A percentile compares a stretch with the other conserved stretches of the same genome.
Evolutionary conservation across 176 grass and related monocot species (phyloP).

Genomic region (Aegilops longissima): DNA sequence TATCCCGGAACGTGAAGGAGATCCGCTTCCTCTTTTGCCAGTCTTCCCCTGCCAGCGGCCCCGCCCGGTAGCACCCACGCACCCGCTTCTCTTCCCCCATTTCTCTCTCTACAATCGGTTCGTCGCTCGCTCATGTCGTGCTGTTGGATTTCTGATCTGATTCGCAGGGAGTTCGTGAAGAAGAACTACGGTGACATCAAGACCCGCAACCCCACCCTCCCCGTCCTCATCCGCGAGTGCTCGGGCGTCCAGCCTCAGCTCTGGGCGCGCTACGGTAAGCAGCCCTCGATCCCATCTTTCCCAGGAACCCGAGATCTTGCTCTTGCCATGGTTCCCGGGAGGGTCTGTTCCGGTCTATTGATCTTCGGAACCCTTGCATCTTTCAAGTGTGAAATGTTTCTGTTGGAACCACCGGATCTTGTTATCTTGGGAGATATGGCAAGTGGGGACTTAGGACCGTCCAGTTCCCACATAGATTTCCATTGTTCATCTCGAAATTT

Average conservation of each 20-base stretch:
- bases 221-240: conserved; percentile 96
- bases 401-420: neutral
- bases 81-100: neutral
- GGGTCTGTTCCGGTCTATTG: neutral
- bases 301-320: neutral
- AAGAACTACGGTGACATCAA: conserved; percentile 95
- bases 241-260: conserved; percentile 83
- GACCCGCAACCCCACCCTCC: conserved; percentile 71
- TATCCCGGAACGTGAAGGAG: conserved; percentile 81
- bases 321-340: neutral
- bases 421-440: neutral
- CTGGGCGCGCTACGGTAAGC: conserved; percentile 88
- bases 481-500: neutral
- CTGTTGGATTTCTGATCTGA: neutral
- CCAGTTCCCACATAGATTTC: neutral
- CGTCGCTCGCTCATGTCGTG: neutral
- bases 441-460: neutral
- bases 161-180: conserved; percentile 83
- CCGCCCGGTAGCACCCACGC: conserved; percentile 43
- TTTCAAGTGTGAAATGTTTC: conserved; percentile 1
- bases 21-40: conserved; percentile 90
- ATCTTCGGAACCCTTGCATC: neutral
- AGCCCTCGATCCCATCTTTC: neutral
- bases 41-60: conserved; percentile 71
- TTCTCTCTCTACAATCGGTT: neutral